Evolutionary conservation across 2,329 filamentous ascomycete species (phyloP).

Genomic region (Catunica adiposa): DNA sequence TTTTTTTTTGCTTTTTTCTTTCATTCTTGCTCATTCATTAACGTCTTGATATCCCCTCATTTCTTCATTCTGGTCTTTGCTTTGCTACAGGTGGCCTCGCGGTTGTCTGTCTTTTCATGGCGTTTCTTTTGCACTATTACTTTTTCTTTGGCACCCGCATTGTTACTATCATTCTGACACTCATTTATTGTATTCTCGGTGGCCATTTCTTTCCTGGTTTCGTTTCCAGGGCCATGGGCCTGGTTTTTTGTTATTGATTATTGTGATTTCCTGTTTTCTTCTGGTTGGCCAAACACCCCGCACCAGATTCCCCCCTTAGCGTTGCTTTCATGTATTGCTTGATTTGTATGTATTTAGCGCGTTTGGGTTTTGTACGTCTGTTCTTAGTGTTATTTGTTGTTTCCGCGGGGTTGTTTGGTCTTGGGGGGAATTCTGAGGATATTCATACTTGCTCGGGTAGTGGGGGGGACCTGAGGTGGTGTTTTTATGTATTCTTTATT

Average conservation of each 20-base stretch:
- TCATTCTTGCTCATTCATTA: slow-evolving; percentile 4
- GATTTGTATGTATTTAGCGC: background rate
- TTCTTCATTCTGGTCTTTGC: slow-evolving; percentile 10
- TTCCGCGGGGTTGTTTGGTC: background rate
- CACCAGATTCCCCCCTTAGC: background rate
- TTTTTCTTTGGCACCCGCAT: too few relatives aligned
- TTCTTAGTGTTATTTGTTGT: background rate
- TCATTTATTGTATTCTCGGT: background rate
- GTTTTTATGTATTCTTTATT: background rate
- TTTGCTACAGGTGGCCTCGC: background rate
- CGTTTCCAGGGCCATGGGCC: background rate
- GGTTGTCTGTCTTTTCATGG: too few relatives aligned
- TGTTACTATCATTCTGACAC: too few relatives aligned
- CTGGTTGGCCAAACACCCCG: too few relatives aligned
- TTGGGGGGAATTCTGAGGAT: background rate
- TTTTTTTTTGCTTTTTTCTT: slow-evolving; percentile 6
- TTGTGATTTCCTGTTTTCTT: background rate
- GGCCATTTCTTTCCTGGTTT: background rate
- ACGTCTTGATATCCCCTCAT: slow-evolving; percentile 12
- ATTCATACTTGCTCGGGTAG: background rate
- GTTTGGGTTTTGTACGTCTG: background rate
- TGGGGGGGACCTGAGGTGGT: too few relatives aligned
- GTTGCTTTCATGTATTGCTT: slow-evolving; percentile 3
- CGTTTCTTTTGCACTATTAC: background rate
- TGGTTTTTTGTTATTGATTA: background rate